Evolutionary conservation across 192 early-diverging fungal genomes (phyloP), one percentile per base, ranked within the genome.

Genomic region (Obelidium mucronatum): DNA sequence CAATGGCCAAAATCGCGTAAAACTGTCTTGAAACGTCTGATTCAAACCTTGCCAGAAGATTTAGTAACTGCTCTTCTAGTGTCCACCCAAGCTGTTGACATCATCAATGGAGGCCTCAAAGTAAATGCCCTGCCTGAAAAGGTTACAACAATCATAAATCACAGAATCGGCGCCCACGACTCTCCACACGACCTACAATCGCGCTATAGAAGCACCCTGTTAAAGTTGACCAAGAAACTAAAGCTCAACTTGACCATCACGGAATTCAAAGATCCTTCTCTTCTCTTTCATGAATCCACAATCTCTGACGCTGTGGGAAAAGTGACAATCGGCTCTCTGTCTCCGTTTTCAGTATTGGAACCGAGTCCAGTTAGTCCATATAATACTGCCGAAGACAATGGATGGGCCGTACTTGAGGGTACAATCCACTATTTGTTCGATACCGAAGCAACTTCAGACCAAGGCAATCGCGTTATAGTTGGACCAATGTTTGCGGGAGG

Each of bases 21-120:
- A 42, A 66, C 60, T 5, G 40, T 82, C 2, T 56, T 80, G 22
- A 42, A 40, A 3, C 54, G 36, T 8, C 53, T 80, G 33, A 6
- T 26, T 8, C 24, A 54, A 1, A 17, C 36, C 8, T 28, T 72
- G 59, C 56, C 51, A 26, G 11, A 3, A 28, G 15, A 3, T 40
- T n/a, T 51, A 30, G 74, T 28, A 67, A 61, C 39, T 40, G 67
- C 68, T 22, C 34, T 75, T 62, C 74, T 86, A 67, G 61, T 22
- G 1, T 84, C 85, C 5, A 67, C 79, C 24, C 82, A 84, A 67
- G 85, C 85, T 2, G 77, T 81, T 2, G 83, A 84, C 58, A 68
- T 87, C 40, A 80, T 87, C 34, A 17, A 60, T 26, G 85, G 85
- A 13, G 85, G 85, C 36, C 74, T 81, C 34, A 84, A 84, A 73